Base-by-base conservation (phyloP, 257 asterid species). In the Solanum sitiens region DNA sequence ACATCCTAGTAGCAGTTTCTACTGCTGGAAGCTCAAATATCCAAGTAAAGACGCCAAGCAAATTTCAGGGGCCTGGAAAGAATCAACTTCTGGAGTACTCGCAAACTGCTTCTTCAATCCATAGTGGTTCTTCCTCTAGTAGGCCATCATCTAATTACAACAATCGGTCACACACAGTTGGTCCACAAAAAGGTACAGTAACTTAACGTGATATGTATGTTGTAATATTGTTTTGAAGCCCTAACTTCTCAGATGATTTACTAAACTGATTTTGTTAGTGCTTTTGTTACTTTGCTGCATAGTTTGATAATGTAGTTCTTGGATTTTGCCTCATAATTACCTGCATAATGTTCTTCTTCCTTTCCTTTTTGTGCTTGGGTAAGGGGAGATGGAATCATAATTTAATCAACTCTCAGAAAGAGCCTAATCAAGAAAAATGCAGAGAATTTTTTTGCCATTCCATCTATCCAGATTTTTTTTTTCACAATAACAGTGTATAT, bases 101-200 rank as follows among this genome's bases (percentile, higher is more conserved):
- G 20, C 95, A 89, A 85, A 85, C 83, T 89, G 82, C 92, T 65
- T 85, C 96, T 74, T 92, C 94, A 86, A 85, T 88, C 88, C 91
- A 65, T 75, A 83, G 91, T 44, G 90, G 90, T 88, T 90, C 96
- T 87, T 83, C 97, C 80, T 88, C 88, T 87, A 91, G 95, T 88
- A 88, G 97, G 93, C 97, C 98, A 45, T 91, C 98, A 23, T 96
- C 98, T 76, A 94, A 91, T 84, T 93, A 92, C 92, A 94, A 89
- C 92, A 93, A 91, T 90, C 91, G 94, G 67, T 89, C 94, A 80
- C 98, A 93, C 89, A 94, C 86, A 61, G 92, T 90, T 88, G 93
- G 96, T 70, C 90, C 91, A 21, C 95, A 91, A 88, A 96, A 93
- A 94, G 98, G 99, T 95, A 86, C 40, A 45, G 42, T 79, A 79